phyloP scores from a whole-genome alignment of 495 filamentous ascomycete species.

The Penicillium silybi region DNA sequence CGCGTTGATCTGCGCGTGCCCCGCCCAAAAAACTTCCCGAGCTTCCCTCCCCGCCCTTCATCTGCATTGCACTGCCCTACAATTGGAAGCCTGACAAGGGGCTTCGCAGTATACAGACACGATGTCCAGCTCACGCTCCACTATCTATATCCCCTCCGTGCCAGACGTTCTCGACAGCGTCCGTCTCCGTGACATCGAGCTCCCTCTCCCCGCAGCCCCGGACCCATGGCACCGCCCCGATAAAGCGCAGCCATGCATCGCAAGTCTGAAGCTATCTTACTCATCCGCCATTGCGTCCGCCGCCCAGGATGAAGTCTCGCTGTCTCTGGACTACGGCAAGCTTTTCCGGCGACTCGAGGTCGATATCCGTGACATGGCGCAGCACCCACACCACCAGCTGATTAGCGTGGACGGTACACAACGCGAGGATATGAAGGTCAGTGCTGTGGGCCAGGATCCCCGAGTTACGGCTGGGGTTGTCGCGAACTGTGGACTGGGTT shows the following conservation, averaged over 20 bases:
- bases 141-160: constrained; percentile 32
- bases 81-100: not conserved
- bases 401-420: constrained; percentile 32
- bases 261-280: constrained; percentile 41
- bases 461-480: constrained; percentile 38
- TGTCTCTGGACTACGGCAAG: constrained; percentile 47
- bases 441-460: constrained; percentile 32
- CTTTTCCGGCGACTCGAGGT: constrained; percentile 43
- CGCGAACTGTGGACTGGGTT: constrained; percentile 33
- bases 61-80: not conserved
- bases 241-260: constrained; percentile 45
- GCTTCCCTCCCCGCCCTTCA: constrained; percentile 9
- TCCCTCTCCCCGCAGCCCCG: constrained; percentile 40
- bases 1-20: constrained; percentile 24
- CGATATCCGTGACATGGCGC: constrained; percentile 31
- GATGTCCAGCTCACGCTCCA: constrained; percentile 29
- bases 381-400: constrained; percentile 22
- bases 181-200: constrained; percentile 39
- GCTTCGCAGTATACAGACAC: constrained; percentile 1
- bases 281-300: constrained; percentile 42
- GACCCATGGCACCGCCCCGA: constrained; percentile 45
- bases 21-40: constrained; percentile 21
- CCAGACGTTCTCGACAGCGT: constrained; percentile 41
- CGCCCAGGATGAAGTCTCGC: constrained; percentile 41
- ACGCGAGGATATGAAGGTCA: constrained; percentile 29